Conservation (phyloP, 23 red algal genomes). For the Gracilaria caudata region DNA sequence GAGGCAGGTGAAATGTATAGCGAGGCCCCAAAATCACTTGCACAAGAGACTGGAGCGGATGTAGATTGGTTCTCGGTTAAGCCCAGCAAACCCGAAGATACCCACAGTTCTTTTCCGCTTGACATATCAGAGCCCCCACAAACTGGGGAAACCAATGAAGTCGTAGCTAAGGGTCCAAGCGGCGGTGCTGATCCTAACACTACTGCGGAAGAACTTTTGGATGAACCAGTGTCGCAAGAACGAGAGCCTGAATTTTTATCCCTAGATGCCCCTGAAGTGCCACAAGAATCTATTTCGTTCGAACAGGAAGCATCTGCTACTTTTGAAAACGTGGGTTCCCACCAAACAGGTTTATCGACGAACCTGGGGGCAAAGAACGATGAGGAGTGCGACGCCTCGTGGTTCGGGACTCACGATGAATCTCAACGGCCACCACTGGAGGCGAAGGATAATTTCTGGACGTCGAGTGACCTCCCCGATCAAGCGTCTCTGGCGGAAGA, state of each 20-base stretch:
- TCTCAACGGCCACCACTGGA: not conserved
- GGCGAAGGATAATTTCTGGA: not conserved
- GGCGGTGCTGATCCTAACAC: not conserved
- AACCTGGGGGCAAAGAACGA: not conserved
- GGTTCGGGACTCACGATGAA: not conserved
- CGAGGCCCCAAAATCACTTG: not conserved
- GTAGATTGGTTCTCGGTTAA: slow-evolving; percentile 48
- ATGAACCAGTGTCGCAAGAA: not conserved
- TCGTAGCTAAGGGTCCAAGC: not conserved
- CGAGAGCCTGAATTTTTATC: not conserved
- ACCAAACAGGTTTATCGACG: not conserved
- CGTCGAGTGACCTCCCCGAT: not conserved
- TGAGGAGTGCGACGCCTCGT: not conserved
- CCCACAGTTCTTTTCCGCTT: not conserved
- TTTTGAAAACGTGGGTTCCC: not conserved
- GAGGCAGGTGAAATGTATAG: not conserved
- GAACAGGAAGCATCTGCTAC: not conserved
- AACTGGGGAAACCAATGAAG: not conserved
- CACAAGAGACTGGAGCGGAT: not conserved
- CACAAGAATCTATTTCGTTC: not conserved
- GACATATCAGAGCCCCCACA: not conserved
- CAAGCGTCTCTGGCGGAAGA: not conserved
- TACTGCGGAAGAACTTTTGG: not conserved
- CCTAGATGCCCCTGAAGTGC: not conserved
- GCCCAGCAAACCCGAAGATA: not conserved